Base-by-base conservation (phyloP, 176 grass and related monocot species). In the Melocanna baccifera region DNA sequence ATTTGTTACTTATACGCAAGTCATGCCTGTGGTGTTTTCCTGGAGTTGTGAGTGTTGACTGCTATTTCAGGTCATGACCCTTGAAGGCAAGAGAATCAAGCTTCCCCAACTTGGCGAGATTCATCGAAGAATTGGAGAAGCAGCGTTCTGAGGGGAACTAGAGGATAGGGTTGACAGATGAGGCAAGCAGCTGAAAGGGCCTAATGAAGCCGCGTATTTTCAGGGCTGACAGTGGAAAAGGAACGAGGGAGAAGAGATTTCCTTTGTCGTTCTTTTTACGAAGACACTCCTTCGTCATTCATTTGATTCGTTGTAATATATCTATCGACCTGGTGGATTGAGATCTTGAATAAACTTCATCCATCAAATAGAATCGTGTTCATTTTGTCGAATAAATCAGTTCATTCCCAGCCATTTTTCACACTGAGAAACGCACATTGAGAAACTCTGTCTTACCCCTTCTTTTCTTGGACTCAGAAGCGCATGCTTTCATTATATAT, bases 11-110 rank as follows among this genome's bases (percentile, higher is more conserved):
- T n/a, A 84, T 2, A 19, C 25, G 2, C 28, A 28, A 39, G 11
- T 3, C 48, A 32, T 30, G 12, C 16, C 1, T 57, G 43, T 25
- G 48, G 52, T 37, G 25, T 18, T 25, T 19, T 8, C 18, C 22
- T 1, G 6, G 9, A 62, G 32, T 55, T 16, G 19, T 0, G 3
- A 1, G 5, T 62, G 25, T 5, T 15, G 15, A 62, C 7, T 67
- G 16, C 15, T 59, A n/a, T n/a, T n/a, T n/a, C n/a, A n/a, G n/a
- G n/a, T 98, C 51, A 98, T 98, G 48, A 95, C 93, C 39, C 81
- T 76, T 37, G 96, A 98, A 71, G 92, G 96, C 62, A 98, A 94
- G 84, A 86, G 36, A 20, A 93, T 98, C 69, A 86, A 36, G 4
- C 34, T 36, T 95, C 67, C 78, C 84, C 67, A 98, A 98, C 85